phyloP scores from a whole-genome alignment of 2,329 filamentous ascomycete species.

The Pseudopyricularia javanii region DNA sequence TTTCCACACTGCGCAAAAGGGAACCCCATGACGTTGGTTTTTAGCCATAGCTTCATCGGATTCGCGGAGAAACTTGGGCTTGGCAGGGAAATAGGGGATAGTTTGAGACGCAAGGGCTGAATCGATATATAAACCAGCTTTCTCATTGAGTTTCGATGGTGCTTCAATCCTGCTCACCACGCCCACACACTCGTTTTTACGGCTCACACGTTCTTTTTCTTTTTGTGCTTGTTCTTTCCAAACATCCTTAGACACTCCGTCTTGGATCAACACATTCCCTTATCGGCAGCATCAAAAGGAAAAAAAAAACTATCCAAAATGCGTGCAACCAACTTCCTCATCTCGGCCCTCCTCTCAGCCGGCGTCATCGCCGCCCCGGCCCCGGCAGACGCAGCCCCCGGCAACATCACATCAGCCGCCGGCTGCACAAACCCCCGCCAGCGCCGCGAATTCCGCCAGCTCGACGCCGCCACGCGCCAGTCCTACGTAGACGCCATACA shows the following conservation, averaged over 20 bases:
- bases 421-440: neutral
- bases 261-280: neutral
- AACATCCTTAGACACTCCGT: neutral
- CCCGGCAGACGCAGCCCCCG: neutral
- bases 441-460: slow-evolving; percentile 4
- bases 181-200: neutral
- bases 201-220: neutral
- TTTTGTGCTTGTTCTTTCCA: neutral
- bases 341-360: neutral
- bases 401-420: neutral
- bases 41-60: too few species aligned
- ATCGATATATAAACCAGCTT: too few species aligned
- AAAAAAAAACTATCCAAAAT: neutral
- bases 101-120: too few species aligned
- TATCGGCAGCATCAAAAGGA: neutral
- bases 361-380: neutral
- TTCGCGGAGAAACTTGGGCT: too few species aligned
- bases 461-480: neutral
- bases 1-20: too few species aligned
- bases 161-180: too few species aligned
- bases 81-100: too few species aligned
- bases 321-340: neutral
- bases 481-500: slow-evolving; percentile 3
- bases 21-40: too few species aligned
- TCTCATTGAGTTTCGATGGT: too few species aligned